Conservation (phyloP, 768 basidiomycete genomes). For the Agrocybe pediades region DNA sequence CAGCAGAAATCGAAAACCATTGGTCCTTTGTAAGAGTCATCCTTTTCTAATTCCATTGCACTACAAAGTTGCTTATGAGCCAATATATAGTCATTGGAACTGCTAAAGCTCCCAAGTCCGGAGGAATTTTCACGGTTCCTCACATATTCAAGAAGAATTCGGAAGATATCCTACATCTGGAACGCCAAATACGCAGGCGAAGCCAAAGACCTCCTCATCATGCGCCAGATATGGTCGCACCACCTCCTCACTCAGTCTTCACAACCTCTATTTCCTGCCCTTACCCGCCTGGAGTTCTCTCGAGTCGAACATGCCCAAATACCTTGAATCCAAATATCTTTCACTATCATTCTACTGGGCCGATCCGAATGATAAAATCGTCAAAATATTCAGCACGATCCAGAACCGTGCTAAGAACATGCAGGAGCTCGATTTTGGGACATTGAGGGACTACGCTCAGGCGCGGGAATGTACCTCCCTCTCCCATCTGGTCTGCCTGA, state of each 20-base stretch:
- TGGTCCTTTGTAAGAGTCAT: neutral
- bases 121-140: conserved; percentile 5
- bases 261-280: conserved; percentile 7
- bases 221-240: conserved; percentile 1
- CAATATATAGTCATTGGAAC: too few species aligned
- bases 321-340: conserved; percentile 8
- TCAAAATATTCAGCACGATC: conserved; percentile 4
- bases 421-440: conserved; percentile 16
- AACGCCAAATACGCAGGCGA: neutral
- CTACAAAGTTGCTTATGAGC: too few species aligned
- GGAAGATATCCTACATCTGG: conserved; percentile 10
- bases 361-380: neutral
- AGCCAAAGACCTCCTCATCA: conserved; percentile 2
- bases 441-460: neutral
- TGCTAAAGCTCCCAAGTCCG: too few species aligned
- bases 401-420: conserved; percentile 9
- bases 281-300: conserved; percentile 8
- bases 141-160: conserved; percentile 11
- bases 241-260: neutral
- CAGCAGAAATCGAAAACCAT: conserved; percentile 1
- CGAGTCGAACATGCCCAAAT: conserved; percentile 2
- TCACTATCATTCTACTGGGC: conserved; percentile 13
- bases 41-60: too few species aligned
- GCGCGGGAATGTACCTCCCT: neutral
- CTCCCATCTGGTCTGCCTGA: conserved; percentile 10